These are phyloP conservation scores for Danielozyma ontarioensis DNA, from an alignment of 805 yeast genomes.

Conservation along the genomic window DNA sequence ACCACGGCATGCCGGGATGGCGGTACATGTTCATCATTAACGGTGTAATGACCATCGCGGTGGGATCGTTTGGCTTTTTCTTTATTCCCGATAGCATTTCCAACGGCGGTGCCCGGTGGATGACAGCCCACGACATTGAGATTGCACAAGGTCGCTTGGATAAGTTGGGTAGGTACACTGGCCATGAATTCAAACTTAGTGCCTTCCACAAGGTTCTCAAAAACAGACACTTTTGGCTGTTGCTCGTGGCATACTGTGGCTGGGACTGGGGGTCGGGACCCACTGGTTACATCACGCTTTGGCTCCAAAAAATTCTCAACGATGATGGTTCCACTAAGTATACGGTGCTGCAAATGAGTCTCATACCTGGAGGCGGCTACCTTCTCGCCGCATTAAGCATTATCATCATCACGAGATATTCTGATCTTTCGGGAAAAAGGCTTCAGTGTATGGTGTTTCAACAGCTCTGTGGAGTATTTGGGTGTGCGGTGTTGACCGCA, in stretches of 20 bases:
- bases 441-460: background rate
- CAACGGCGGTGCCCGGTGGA: background rate
- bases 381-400: background rate
- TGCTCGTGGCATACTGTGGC: background rate
- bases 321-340: background rate
- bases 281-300: background rate
- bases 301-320: background rate
- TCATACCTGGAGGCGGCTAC: background rate
- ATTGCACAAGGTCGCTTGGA: background rate
- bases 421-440: background rate
- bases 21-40: slow-evolving; percentile 39
- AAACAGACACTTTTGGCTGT: background rate
- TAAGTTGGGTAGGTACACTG: background rate
- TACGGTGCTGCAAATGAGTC: background rate
- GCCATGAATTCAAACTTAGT: background rate
- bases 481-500: background rate
- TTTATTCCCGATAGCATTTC: slow-evolving; percentile 4
- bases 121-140: background rate
- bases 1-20: slow-evolving; percentile 55
- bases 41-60: slow-evolving; percentile 5
- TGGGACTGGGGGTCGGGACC: background rate
- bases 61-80: slow-evolving; percentile 5
- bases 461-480: background rate
- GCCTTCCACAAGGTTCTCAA: background rate
- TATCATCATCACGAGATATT: background rate